phyloP scores from a whole-genome alignment of 2,329 filamentous ascomycete genomes.

The Verticillium nubilum region DNA sequence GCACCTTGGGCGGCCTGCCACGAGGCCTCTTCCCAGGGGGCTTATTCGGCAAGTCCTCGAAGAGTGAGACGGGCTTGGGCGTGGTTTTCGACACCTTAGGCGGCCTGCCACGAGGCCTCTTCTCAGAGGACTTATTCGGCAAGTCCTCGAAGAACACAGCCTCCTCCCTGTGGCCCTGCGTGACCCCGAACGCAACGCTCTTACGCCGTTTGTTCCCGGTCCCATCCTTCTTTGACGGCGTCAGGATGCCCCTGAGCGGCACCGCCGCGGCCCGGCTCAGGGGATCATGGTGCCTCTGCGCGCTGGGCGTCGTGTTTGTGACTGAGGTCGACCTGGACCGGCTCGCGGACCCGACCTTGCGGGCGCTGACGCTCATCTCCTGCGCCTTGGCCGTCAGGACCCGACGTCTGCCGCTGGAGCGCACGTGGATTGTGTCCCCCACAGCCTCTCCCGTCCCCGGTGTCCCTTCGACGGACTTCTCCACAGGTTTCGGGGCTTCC shows the following conservation, averaged over 20 bases:
- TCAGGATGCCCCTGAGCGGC: conserved; percentile 50
- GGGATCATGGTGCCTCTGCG: neutral
- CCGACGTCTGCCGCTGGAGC: conserved; percentile 10
- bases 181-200: conserved; percentile 47
- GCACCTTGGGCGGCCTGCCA: conserved; percentile 7
- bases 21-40: conserved; percentile 19
- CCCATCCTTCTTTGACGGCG: conserved; percentile 41
- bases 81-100: conserved; percentile 5
- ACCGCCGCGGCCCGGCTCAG: conserved; percentile 1
- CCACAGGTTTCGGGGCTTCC: neutral
- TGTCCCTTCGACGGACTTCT: neutral
- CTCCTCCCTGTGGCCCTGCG: conserved; percentile 25
- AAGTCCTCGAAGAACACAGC: conserved; percentile 46
- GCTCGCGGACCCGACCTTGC: conserved; percentile 3
- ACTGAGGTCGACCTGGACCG: conserved; percentile 7
- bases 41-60: conserved; percentile 44
- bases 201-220: conserved; percentile 35
- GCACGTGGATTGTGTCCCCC: conserved; percentile 6
- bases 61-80: conserved; percentile 25
- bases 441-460: neutral
- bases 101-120: conserved; percentile 14
- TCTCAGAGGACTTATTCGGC: conserved; percentile 28
- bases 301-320: conserved; percentile 10
- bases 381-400: conserved; percentile 8
- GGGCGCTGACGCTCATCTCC: conserved; percentile 3